Percentiles rank a stretch among this genome's conserved stretches.
These are phyloP conservation scores for Trichoderma atroviride DNA, from an alignment of 2,329 filamentous ascomycete species.

Conservation along the genomic window DNA sequence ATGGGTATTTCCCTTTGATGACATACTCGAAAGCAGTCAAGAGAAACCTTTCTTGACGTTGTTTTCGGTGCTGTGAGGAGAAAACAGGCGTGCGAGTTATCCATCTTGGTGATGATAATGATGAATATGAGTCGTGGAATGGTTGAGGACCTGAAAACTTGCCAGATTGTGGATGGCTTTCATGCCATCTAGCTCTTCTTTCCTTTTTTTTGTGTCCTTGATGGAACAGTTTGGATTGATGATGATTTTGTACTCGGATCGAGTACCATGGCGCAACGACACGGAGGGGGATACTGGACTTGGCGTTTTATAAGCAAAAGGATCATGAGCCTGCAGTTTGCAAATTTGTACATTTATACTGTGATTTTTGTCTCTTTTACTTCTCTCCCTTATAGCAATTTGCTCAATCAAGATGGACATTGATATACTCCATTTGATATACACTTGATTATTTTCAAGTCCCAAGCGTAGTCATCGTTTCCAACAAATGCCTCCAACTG, in stretches of 20 bases:
- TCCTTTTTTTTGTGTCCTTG: not conserved
- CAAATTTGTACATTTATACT: not conserved
- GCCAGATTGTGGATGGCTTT: not conserved
- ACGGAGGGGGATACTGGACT: constrained; percentile 10
- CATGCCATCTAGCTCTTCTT: not conserved
- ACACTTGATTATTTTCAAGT: not conserved
- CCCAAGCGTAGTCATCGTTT: not conserved
- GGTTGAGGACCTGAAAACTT: not conserved
- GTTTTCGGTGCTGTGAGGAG: not conserved
- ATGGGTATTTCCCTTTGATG: constrained; percentile 49
- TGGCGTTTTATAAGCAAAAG: constrained; percentile 7
- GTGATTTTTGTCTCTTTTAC: not conserved
- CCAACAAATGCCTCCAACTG: not conserved
- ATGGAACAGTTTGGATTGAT: not conserved
- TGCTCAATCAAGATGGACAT: not conserved
- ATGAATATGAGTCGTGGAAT: not conserved
- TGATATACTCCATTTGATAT: not conserved
- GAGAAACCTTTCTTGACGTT: constrained; percentile 29
- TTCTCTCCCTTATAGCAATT: not conserved
- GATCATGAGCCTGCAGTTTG: constrained; percentile 2
- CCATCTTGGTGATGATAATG: not conserved
- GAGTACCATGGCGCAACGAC: not conserved
- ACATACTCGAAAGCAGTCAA: constrained; percentile 40
- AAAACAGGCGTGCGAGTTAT: not conserved
- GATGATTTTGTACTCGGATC: not conserved